Conservation (phyloP, 306 rosid genomes). For the Cucurbita moschata region DNA sequence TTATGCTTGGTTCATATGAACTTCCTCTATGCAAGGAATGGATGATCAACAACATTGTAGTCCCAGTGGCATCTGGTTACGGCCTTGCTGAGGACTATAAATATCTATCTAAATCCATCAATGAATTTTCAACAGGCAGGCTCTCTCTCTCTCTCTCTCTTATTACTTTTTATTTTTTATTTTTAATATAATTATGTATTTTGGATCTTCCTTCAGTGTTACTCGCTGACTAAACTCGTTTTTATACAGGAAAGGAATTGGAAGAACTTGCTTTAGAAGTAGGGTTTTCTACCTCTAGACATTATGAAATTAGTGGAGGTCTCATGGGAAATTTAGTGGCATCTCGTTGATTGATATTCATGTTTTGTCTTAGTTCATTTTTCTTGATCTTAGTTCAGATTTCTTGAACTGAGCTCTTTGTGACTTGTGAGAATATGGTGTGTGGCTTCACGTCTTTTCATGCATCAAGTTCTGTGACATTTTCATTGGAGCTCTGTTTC, state of each 20-base stretch:
- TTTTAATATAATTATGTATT: background rate
- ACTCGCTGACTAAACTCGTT: slow-evolving; percentile 9
- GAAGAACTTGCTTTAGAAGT: slow-evolving; percentile 68
- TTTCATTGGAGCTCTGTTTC: background rate
- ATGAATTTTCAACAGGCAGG: slow-evolving; percentile 68
- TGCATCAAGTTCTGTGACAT: background rate
- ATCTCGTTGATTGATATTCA: slow-evolving; percentile 18
- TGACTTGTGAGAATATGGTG: background rate
- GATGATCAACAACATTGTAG: slow-evolving; percentile 73
- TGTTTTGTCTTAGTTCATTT: background rate
- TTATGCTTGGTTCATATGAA: background rate
- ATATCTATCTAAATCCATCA: slow-evolving; percentile 68
- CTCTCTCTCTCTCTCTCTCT: background rate
- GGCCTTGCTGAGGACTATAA: slow-evolving; percentile 67
- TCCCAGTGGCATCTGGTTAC: slow-evolving; percentile 66
- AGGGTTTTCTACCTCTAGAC: slow-evolving; percentile 57
- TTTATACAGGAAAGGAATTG: slow-evolving; percentile 60
- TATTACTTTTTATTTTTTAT: too few species aligned
- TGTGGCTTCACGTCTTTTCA: background rate
- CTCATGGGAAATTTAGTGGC: slow-evolving; percentile 88
- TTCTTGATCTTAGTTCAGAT: background rate
- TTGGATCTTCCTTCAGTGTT: background rate
- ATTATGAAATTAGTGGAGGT: slow-evolving; percentile 79
- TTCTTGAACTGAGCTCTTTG: background rate
- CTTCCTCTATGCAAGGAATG: slow-evolving; percentile 41